These are phyloP conservation scores for Trichoderma sp. DNA, from an alignment of 2,329 filamentous ascomycete genomes.

Conservation along the genomic window DNA sequence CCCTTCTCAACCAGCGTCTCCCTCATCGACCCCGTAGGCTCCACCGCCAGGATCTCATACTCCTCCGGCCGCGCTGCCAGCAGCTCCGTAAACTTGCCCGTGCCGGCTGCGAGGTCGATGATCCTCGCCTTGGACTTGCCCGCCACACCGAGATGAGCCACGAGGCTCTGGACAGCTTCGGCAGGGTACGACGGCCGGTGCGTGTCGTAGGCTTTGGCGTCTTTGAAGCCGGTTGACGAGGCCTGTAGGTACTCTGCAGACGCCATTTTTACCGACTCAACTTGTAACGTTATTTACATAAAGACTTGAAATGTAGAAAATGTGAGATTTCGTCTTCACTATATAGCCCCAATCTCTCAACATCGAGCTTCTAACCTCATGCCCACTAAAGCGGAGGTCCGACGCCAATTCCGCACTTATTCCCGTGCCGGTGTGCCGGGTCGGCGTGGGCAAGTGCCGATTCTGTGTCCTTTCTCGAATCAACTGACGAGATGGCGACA, in stretches of 20 bases:
- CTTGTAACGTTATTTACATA: background rate
- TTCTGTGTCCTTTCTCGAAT: background rate
- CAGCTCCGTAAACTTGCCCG: conserved; percentile 69
- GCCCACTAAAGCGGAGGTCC: conserved; percentile 12
- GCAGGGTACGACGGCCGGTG: conserved; percentile 68
- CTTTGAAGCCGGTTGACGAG: conserved; percentile 61
- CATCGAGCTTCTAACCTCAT: conserved; percentile 1
- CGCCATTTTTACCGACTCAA: conserved; percentile 21
- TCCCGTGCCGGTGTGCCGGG: conserved; percentile 8
- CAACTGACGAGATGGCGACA: background rate
- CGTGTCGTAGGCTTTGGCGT: conserved; percentile 65
- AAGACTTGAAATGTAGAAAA: background rate
- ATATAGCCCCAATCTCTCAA: conserved; percentile 1
- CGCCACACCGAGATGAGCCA: conserved; percentile 56
- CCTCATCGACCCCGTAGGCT: conserved; percentile 68
- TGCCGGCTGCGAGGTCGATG: conserved; percentile 67
- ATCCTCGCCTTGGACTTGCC: conserved; percentile 50
- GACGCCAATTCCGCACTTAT: conserved; percentile 21
- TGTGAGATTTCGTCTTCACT: background rate
- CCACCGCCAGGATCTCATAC: conserved; percentile 62
- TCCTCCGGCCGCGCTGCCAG: conserved; percentile 60
- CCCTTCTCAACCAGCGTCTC: conserved; percentile 59
- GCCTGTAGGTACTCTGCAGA: conserved; percentile 53
- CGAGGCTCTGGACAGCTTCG: conserved; percentile 59
- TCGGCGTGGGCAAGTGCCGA: background rate